A percentile compares a stretch with the other conserved stretches of the same genome.
Evolutionary conservation across 257 asterid species (phyloP).

Genomic region (Lavandula angustifolia): DNA sequence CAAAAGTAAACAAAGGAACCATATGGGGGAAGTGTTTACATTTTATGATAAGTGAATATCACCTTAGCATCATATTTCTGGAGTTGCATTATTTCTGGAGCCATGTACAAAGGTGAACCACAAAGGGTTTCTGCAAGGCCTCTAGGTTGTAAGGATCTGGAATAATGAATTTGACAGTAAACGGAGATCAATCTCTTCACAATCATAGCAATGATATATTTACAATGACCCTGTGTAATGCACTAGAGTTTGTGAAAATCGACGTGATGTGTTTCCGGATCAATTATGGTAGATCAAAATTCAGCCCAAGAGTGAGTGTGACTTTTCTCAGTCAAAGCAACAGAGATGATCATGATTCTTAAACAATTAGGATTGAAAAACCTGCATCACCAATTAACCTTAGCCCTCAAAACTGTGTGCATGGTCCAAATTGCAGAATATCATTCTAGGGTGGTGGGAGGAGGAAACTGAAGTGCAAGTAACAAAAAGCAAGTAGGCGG

Average conservation of each 20-base stretch:
- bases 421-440: neutral
- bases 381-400: neutral
- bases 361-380: neutral
- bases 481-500: neutral
- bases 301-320: neutral
- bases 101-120: slow-evolving; percentile 97
- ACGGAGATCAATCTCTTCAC: neutral
- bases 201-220: neutral
- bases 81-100: slow-evolving; percentile 92
- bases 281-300: neutral
- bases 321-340: slow-evolving; percentile 10
- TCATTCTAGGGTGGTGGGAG: too few species aligned
- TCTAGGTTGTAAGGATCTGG: slow-evolving; percentile 76
- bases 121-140: slow-evolving; percentile 88
- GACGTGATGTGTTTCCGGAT: neutral
- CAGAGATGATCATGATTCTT: neutral
- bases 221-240: neutral
- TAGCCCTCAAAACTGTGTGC: neutral
- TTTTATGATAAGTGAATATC: slow-evolving; percentile 31
- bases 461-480: neutral
- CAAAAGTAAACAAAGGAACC: slow-evolving; percentile 33
- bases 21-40: slow-evolving; percentile 21
- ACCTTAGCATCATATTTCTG: slow-evolving; percentile 94
- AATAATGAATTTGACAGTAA: slow-evolving; percentile 11
- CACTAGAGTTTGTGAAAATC: neutral